Percentiles rank a stretch among this genome's conserved stretches.
Evolutionary conservation across 306 rosid species (phyloP).

Genomic region (Ochetophila trinervis): DNA sequence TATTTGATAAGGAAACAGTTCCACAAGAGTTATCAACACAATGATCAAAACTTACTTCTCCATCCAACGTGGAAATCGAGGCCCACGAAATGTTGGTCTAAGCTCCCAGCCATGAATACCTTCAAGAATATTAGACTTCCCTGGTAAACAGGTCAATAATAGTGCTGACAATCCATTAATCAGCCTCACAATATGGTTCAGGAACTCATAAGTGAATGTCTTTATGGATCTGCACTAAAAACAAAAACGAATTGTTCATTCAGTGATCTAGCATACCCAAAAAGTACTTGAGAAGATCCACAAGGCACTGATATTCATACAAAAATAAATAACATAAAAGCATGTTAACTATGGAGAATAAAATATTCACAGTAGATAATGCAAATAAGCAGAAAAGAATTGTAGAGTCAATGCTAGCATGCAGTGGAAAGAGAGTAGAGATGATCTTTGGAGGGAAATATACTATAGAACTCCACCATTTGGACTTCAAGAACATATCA

Average conservation of each 20-base stretch:
- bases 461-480: too few species aligned
- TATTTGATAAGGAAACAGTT: not conserved
- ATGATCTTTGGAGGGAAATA: too few species aligned
- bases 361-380: not conserved
- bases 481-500: too few species aligned
- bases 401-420: too few species aligned
- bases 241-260: slow-evolving; percentile 19
- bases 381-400: not conserved
- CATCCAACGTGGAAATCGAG: slow-evolving; percentile 98
- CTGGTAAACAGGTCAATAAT: slow-evolving; percentile 67
- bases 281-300: not conserved
- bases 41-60: slow-evolving; percentile 59
- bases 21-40: slow-evolving; percentile 1
- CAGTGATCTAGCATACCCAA: not conserved
- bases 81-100: slow-evolving; percentile 86
- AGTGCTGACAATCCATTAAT: slow-evolving; percentile 93
- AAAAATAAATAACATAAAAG: not conserved
- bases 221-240: slow-evolving; percentile 77
- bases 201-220: slow-evolving; percentile 73
- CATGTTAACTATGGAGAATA: not conserved
- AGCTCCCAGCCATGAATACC: slow-evolving; percentile 99
- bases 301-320: not conserved
- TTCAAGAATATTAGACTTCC: slow-evolving; percentile 77
- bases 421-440: too few species aligned
- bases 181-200: slow-evolving; percentile 72